A percentile compares a stretch with the other conserved stretches of the same genome.
These are phyloP conservation scores for Cephaloascus albidus DNA, from an alignment of 805 yeast genomes.

Conservation along the genomic window DNA sequence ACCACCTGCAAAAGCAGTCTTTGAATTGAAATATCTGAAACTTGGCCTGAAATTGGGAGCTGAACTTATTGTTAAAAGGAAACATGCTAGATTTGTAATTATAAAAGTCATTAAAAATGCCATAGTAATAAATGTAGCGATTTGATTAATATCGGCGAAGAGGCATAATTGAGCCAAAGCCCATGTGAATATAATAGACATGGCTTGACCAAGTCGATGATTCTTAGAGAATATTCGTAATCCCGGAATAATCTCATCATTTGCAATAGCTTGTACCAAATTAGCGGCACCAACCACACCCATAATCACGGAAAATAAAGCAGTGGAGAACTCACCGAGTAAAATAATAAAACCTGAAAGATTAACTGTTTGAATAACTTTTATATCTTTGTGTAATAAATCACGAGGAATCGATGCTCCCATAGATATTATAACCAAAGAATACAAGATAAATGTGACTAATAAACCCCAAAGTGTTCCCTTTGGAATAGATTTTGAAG, in stretches of 20 bases:
- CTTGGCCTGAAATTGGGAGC: conserved; percentile 99
- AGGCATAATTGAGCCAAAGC: conserved; percentile 73
- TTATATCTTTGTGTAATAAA: conserved; percentile 68
- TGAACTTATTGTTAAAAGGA: conserved; percentile 73
- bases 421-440: conserved; percentile 72
- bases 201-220: conserved; percentile 46
- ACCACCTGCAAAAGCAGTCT: conserved; percentile 76
- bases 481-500: conserved; percentile 82
- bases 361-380: conserved; percentile 76
- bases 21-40: conserved; percentile 74
- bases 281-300: conserved; percentile 96
- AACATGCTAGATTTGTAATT: conserved; percentile 91
- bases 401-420: conserved; percentile 76
- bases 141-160: conserved; percentile 84
- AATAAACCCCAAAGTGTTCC: conserved; percentile 87
- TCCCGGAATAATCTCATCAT: conserved; percentile 84
- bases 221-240: conserved; percentile 44
- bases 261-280: conserved; percentile 82
- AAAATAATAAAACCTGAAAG: conserved; percentile 59
- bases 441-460: conserved; percentile 69
- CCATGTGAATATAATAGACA: conserved; percentile 72
- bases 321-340: conserved; percentile 86
- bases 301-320: conserved; percentile 86
- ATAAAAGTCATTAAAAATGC: conserved; percentile 94
- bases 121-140: conserved; percentile 94